Conservation (phyloP, 2,329 filamentous ascomycete genomes). For the Exophiala alcalophila region DNA sequence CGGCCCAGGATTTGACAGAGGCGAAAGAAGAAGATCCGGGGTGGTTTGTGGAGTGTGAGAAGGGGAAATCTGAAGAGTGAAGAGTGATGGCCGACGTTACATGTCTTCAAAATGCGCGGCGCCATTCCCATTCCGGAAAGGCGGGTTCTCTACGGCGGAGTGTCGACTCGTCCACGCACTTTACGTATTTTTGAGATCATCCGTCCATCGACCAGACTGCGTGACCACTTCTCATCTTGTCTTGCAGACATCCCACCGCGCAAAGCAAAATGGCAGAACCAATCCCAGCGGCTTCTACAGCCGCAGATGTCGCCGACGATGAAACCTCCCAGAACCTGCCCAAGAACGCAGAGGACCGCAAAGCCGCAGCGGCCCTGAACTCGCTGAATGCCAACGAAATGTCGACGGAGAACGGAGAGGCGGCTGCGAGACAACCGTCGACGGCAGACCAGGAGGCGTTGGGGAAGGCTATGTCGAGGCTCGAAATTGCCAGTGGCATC, state of each 20-base stretch:
- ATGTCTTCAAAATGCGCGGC: too few species aligned
- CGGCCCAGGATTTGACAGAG: too few species aligned
- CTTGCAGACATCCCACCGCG: slow-evolving; percentile 34
- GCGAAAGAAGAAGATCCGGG: too few species aligned
- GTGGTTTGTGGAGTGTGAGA: too few species aligned
- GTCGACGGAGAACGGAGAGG: slow-evolving; percentile 35
- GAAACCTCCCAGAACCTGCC: slow-evolving; percentile 34
- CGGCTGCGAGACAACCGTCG: slow-evolving; percentile 32
- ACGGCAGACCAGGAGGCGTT: slow-evolving; percentile 47
- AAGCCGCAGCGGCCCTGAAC: slow-evolving; percentile 50
- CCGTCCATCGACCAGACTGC: too few species aligned
- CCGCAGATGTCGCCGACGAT: slow-evolving; percentile 36
- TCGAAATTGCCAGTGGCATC: slow-evolving; percentile 43
- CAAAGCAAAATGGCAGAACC: slow-evolving; percentile 42
- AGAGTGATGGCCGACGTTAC: too few species aligned
- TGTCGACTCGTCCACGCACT: too few species aligned
- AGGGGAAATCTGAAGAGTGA: not conserved
- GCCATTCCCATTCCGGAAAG: slow-evolving; percentile 8
- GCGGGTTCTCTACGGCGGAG: slow-evolving; percentile 21
- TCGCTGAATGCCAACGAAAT: slow-evolving; percentile 45
- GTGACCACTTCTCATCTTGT: not conserved
- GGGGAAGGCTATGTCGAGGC: slow-evolving; percentile 48
- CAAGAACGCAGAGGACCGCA: slow-evolving; percentile 49
- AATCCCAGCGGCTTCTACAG: slow-evolving; percentile 40
- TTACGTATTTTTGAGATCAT: too few species aligned